Conservation (phyloP, 2,329 filamentous ascomycete species). For the Trichoderma sp. region DNA sequence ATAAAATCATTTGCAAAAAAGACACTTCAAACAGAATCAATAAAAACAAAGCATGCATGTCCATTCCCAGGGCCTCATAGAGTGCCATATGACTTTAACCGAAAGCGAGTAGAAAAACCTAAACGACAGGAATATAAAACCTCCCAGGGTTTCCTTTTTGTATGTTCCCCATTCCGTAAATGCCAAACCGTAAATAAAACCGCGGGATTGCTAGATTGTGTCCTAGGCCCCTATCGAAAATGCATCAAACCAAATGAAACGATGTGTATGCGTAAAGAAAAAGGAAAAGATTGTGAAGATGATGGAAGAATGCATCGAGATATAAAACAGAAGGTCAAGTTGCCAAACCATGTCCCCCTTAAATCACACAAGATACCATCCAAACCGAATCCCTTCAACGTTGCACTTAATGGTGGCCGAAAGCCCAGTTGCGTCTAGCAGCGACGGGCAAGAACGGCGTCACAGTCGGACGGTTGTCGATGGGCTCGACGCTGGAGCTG, state of each 20-base stretch:
- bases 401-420: slow-evolving; percentile 4
- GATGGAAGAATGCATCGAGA: background rate
- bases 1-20: background rate
- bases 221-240: slow-evolving; percentile 11
- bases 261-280: background rate
- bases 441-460: slow-evolving; percentile 4
- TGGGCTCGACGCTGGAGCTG: background rate
- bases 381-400: background rate
- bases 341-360: background rate
- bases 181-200: background rate
- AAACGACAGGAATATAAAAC: slow-evolving; percentile 1
- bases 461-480: slow-evolving; percentile 10
- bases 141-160: background rate
- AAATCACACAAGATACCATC: background rate
- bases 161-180: background rate
- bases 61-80: background rate
- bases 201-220: background rate
- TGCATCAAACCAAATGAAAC: slow-evolving; percentile 6
- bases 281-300: background rate
- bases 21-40: background rate
- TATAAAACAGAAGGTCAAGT: background rate
- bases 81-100: background rate
- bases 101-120: background rate
- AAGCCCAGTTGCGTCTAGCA: slow-evolving; percentile 13
- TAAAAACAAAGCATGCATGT: background rate